Evolutionary conservation across 2,329 filamentous ascomycete genomes (phyloP).

Genomic region (Zymoseptoria crescenta): DNA sequence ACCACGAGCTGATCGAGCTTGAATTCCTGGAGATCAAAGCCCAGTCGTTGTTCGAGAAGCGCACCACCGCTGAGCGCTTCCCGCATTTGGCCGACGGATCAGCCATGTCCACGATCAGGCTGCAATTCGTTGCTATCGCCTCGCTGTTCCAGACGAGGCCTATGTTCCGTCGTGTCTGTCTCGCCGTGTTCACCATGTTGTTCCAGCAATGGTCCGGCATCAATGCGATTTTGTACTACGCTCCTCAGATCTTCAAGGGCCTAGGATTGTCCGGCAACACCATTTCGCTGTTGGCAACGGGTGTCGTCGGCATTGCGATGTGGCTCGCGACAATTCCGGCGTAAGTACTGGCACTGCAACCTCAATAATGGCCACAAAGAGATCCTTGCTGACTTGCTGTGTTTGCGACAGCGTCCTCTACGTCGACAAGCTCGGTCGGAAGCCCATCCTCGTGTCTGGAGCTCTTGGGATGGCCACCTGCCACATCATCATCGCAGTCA

Average conservation of each 20-base stretch:
- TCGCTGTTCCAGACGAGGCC: constrained; percentile 57
- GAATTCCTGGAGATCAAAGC: constrained; percentile 82
- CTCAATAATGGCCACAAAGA: background rate
- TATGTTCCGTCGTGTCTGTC: constrained; percentile 59
- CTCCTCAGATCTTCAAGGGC: constrained; percentile 42
- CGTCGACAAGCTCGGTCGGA: constrained; percentile 50
- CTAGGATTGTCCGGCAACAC: constrained; percentile 41
- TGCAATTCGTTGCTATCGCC: constrained; percentile 60
- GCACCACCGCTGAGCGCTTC: constrained; percentile 58
- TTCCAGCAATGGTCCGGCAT: constrained; percentile 47
- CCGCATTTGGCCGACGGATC: constrained; percentile 56
- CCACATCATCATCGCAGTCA: constrained; percentile 46
- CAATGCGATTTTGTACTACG: constrained; percentile 43
- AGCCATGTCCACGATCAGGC: constrained; percentile 48
- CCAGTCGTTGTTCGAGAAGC: constrained; percentile 69
- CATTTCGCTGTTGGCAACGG: constrained; percentile 57
- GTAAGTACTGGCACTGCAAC: background rate
- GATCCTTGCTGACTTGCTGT: background rate
- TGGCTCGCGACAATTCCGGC: constrained; percentile 60
- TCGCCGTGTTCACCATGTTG: constrained; percentile 44
- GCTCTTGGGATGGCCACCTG: constrained; percentile 37
- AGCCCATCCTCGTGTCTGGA: constrained; percentile 32
- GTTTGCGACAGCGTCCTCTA: constrained; percentile 43
- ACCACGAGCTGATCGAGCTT: constrained; percentile 62
- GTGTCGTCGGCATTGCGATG: constrained; percentile 64